Evolutionary conservation across 768 basidiomycete genomes (phyloP), one percentile per base, ranked within the genome.

Genomic region (Cystoderma amianthinum): DNA sequence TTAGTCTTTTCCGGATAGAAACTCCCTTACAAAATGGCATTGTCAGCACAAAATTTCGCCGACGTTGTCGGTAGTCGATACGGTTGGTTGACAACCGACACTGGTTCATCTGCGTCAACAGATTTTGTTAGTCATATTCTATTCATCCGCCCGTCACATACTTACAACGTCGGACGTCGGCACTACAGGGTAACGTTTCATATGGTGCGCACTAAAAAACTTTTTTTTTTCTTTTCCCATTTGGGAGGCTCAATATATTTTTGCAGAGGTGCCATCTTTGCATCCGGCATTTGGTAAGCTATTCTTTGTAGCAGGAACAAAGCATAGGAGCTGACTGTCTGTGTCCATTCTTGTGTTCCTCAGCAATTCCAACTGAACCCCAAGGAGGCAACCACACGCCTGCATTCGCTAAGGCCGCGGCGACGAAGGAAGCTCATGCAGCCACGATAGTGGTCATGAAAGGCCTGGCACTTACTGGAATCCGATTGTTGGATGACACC

Each of bases 351-450:
- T 37, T 23, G 22, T 22, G 44, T 41, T 35, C 18, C 22, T 37
- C 47, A 84, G 83, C 78, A 20, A 86, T 89, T 40, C 85, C 85
- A n/a, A 83, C 83, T 4, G 64, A 67, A 46, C 74, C 76, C 5
- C 63, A 72, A 38, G 85, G 84, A 32, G 80, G 79, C n/a, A 89
- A 89, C 51, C 86, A 89, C 50, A 86, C 86, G 1, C 66, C 76
- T 7, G 74, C 66, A 3, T 89, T 88, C 56, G 63, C 81, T 16
- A 59, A 63, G 39, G 69, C 86, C 18, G 80, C 84, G 19, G 64
- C 67, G 20, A 78, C 72, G 32, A 52, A 61, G 30, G 74, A 76
- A 45, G 86, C 86, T 11, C 86, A 88, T 51, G 65, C 66, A 34
- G 67, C 68, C 16, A 76, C 76, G 21, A 69, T 89, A 56, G 53